Evolutionary conservation across 2,329 filamentous ascomycete species (phyloP).

Genomic region (Colletotrichum sp.): DNA sequence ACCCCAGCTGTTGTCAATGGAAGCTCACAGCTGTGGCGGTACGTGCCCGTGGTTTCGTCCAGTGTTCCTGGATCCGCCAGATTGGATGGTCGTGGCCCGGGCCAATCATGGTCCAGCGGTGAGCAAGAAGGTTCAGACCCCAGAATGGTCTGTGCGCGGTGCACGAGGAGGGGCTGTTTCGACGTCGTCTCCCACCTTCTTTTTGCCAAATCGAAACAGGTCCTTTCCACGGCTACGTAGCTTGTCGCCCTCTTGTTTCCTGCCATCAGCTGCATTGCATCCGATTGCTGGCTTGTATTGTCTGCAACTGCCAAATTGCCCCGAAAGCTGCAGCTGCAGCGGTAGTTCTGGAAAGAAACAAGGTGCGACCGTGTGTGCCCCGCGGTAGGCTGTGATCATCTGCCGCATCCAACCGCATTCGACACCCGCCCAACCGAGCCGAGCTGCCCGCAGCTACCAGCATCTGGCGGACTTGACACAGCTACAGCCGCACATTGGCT

Average conservation of each 20-base stretch:
- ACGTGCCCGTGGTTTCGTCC: neutral
- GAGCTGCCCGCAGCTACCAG: neutral
- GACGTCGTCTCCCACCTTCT: slow-evolving; percentile 12
- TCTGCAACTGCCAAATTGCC: neutral
- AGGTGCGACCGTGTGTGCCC: neutral
- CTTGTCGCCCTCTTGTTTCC: neutral
- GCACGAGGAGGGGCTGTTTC: slow-evolving; percentile 14
- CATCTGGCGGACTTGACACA: neutral
- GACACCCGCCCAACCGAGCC: neutral
- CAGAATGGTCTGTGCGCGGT: slow-evolving; percentile 4
- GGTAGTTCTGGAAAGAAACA: neutral
- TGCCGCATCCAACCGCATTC: neutral
- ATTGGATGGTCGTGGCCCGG: neutral
- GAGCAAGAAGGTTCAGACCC: neutral
- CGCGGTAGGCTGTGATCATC: neutral
- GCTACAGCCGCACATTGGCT: neutral
- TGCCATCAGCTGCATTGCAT: neutral
- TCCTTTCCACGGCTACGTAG: neutral
- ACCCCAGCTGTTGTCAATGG: neutral
- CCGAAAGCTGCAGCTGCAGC: slow-evolving; percentile 11
- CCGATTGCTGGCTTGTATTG: neutral
- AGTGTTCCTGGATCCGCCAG: slow-evolving; percentile 9
- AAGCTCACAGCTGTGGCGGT: neutral
- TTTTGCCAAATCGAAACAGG: neutral
- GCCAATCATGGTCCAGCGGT: neutral